Evolutionary conservation across 2,329 filamentous ascomycete genomes (phyloP), one percentile per base, ranked within the genome.

Genomic region (Pseudogymnoascus sp.): DNA sequence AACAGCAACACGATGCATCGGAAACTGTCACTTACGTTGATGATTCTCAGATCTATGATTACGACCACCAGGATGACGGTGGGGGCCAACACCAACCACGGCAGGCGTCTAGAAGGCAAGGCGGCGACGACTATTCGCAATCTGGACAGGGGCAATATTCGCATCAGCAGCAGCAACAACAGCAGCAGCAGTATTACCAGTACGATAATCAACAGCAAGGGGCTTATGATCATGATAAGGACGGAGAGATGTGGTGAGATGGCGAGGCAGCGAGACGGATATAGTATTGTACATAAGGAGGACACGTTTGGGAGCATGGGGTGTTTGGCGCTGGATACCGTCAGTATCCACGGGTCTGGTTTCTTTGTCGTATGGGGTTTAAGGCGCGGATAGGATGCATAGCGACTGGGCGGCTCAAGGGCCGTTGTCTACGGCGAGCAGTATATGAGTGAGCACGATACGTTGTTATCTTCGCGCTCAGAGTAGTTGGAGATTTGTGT

Each of bases 21-120:
- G 77, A 80, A 63, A 75, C 72, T 63, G 73, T 75, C 49, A 76
- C 67, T 63, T 77, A 77, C 69, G 72, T 80, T 62, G 79, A 81
- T 63, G 79, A 83, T 65, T 76, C 78, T 62, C 77, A 80, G 65
- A 79, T 78, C 69, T 83, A 81, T 68, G 79, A 80, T 66, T 79
- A 82, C 69, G 78, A 80, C 59, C 71, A 75, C 63, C 71, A 72
- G 60, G 65, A 71, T 46, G 75, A 78, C 65, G 14, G 25, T 16
- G 76, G 56, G 56, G 62, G 28, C 63, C 65, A 42, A 62, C 63
- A 61, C 62, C 63, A 25, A 53, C 60, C 21, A 43, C 49, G 63
- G 49, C 21, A 59, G 23, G 7, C 62, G 42, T 37, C 37, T 36
- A 59, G 64, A 61, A 64, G 66, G 64, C 38, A 62, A 16, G 31